Base-by-base conservation (phyloP, 2,329 filamentous ascomycete genomes). In the Fusarium falciforme region DNA sequence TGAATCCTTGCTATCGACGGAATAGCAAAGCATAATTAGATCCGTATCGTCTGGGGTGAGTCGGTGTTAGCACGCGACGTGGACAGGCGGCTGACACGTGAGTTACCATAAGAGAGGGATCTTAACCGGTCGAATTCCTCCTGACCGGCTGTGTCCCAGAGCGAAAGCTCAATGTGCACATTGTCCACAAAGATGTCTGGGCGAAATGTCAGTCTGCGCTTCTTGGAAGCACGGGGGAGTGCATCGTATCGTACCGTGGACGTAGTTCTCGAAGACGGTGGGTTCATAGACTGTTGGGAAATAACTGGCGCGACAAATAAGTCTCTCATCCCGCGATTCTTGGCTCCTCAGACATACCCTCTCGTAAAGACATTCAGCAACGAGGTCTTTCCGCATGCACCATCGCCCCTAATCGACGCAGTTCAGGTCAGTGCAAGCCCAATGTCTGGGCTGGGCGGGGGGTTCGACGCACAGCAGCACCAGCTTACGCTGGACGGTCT, bases 201-300 rank as follows among this genome's bases (percentile, higher is more conserved):
- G 17, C 42, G 47, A n/a, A 20, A 60, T 35, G 31, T 75, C 61
- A 75, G 72, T 54, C 27, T 3, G 29, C 66, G 22, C 16, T 22
- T 25, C 7, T 38, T 9, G 8, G 12, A 16, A 16, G 22, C 22
- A 22, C 10, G 31, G 22, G 33, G 11, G 20, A 17, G 22, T 5
- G 4, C 27, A 49, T 33, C 5, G 36, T 16, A 17, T 58, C 89
- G 81, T 89, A 97, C 94, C 95, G 83, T 99, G 96, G 73, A 99
- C 96, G 84, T 98, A 99, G 85, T 99, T 99, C 84, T 99, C 96
- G 84, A 98, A 98, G 75, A 98, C 96, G 38, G 96, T 99, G 64
- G 96, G 96, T 85, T 98, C 95, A 86, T 98, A 98, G 80, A 98
- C 96, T 67, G 96, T 98, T 61, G 96, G 96, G 84, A 99, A 99